Conservation (phyloP, 768 basidiomycete genomes). For the Amanita muscaria region DNA sequence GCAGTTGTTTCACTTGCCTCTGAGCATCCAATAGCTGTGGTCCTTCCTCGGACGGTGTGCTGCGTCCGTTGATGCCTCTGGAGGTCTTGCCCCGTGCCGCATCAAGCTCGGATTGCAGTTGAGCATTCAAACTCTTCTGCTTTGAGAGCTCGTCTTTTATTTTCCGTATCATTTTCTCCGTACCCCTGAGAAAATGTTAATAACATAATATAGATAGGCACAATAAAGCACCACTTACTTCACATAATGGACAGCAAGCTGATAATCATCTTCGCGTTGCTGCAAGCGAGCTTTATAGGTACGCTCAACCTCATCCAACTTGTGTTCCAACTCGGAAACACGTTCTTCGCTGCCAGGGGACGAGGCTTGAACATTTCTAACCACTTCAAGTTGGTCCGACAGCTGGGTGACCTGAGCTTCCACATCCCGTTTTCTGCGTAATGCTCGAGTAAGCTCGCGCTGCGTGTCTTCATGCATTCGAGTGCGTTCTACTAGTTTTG, state of each 20-base stretch:
- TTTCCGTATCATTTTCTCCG: slow-evolving; percentile 94
- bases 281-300: slow-evolving; percentile 72
- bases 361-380: slow-evolving; percentile 46
- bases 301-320: slow-evolving; percentile 70
- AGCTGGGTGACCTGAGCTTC: slow-evolving; percentile 63
- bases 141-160: slow-evolving; percentile 94
- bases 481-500: slow-evolving; percentile 62
- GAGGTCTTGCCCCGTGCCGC: slow-evolving; percentile 50
- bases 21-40: slow-evolving; percentile 69
- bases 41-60: slow-evolving; percentile 77
- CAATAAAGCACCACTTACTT: slow-evolving; percentile 61
- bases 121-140: slow-evolving; percentile 74
- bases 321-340: slow-evolving; percentile 63
- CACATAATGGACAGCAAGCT: slow-evolving; percentile 93
- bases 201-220: not conserved
- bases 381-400: slow-evolving; percentile 56
- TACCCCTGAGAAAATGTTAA: slow-evolving; percentile 50
- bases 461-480: slow-evolving; percentile 67
- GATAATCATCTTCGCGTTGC: slow-evolving; percentile 93
- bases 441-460: slow-evolving; percentile 59
- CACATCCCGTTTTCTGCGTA: slow-evolving; percentile 62
- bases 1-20: slow-evolving; percentile 63
- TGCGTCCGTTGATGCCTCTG: slow-evolving; percentile 60
- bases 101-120: slow-evolving; percentile 82
- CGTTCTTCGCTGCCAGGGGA: slow-evolving; percentile 23